Percentiles rank a stretch among this genome's conserved stretches.
These are phyloP conservation scores for Calycina herbarum DNA, from an alignment of 2,329 filamentous ascomycete genomes.

Conservation along the genomic window DNA sequence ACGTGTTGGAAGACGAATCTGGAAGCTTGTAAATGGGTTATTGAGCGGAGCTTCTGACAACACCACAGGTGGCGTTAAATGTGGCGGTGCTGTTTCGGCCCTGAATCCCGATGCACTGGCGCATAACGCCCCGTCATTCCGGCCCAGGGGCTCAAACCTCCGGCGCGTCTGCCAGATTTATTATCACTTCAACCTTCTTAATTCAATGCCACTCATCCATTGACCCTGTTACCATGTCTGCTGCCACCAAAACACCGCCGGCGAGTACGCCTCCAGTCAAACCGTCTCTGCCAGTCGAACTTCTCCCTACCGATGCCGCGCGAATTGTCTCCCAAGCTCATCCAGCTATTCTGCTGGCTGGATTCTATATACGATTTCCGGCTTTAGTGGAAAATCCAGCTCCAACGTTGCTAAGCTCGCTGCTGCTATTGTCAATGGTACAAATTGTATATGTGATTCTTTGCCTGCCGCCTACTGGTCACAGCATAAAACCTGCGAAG, in stretches of 20 bases:
- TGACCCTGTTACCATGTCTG: slow-evolving; percentile 35
- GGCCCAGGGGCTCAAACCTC: neutral
- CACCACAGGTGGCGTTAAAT: neutral
- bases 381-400: slow-evolving; percentile 70
- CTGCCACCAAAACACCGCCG: slow-evolving; percentile 23
- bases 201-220: slow-evolving; percentile 35
- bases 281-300: slow-evolving; percentile 33
- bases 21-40: neutral
- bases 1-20: neutral
- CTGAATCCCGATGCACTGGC: neutral
- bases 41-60: neutral
- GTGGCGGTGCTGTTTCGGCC: neutral
- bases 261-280: slow-evolving; percentile 19
- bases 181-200: neutral
- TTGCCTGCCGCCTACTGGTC: slow-evolving; percentile 64
- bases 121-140: neutral
- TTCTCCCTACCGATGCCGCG: slow-evolving; percentile 41
- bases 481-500: slow-evolving; percentile 42
- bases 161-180: slow-evolving; percentile 5
- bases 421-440: slow-evolving; percentile 62
- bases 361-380: slow-evolving; percentile 64
- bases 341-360: slow-evolving; percentile 63
- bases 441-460: slow-evolving; percentile 64
- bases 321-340: slow-evolving; percentile 65
- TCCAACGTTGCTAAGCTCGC: slow-evolving; percentile 57